Evolutionary conservation across 176 grass and related monocot genomes (phyloP).

Genomic region (Cymbopogon citratus): DNA sequence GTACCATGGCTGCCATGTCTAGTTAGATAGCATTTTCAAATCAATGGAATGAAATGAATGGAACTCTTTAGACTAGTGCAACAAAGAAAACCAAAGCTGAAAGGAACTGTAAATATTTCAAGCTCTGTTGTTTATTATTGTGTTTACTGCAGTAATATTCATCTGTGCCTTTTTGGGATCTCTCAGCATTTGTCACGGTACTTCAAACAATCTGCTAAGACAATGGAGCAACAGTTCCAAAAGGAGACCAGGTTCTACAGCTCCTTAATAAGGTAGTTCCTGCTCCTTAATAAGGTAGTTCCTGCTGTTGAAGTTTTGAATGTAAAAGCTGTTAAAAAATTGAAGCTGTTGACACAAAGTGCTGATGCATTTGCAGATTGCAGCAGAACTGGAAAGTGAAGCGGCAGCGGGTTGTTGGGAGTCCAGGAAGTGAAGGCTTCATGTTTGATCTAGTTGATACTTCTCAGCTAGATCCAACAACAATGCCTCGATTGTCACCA

Average conservation of each 20-base stretch:
- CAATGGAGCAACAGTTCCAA: conserved; percentile 75
- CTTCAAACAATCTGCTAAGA: conserved; percentile 83
- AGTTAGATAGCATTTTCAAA: background rate
- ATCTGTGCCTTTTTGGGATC: conserved; percentile 18
- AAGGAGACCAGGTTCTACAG: conserved; percentile 79
- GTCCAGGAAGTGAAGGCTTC: conserved; percentile 55
- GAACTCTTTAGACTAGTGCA: background rate
- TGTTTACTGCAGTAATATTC: conserved; percentile 11
- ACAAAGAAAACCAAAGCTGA: background rate
- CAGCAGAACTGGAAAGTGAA: conserved; percentile 99
- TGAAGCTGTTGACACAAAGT: background rate
- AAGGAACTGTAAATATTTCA: background rate
- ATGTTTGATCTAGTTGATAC: conserved; percentile 77
- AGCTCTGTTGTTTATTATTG: conserved; percentile 1
- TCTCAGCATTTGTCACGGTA: conserved; percentile 74
- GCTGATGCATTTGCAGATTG: conserved; percentile 46
- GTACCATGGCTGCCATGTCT: background rate
- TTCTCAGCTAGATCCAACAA: conserved; percentile 39
- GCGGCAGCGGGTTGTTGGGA: conserved; percentile 51
- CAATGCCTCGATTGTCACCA: conserved; percentile 39
- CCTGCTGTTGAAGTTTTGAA: conserved; percentile 21
- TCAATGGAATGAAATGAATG: background rate
- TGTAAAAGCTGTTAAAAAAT: background rate
- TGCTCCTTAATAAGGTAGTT: conserved; percentile 75
- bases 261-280: conserved; percentile 75